Conservation (phyloP, 345 rosid genomes). For the Noccaea caerulescens region DNA sequence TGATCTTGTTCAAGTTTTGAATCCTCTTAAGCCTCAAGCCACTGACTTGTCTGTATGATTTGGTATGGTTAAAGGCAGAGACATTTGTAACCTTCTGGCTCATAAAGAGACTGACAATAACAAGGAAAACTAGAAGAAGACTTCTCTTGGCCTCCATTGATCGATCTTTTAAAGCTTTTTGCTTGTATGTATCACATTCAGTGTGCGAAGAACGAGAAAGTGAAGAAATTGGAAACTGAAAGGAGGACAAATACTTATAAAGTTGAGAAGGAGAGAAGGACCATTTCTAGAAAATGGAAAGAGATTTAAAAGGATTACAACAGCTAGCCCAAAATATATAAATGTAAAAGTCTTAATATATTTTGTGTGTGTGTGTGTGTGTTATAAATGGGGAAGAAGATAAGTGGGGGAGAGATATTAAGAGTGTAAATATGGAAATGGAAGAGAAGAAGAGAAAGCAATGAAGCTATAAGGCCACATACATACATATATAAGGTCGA, state of each 20-base stretch:
- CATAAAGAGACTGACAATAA: slow-evolving; percentile 36
- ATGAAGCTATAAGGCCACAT: too few species aligned
- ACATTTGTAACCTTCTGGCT: slow-evolving; percentile 39
- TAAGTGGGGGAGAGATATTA: slow-evolving; percentile 64
- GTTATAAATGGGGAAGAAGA: slow-evolving; percentile 56
- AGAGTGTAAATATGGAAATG: slow-evolving; percentile 46
- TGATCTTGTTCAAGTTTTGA: slow-evolving; percentile 72
- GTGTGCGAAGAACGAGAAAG: slow-evolving; percentile 45
- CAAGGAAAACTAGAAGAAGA: slow-evolving; percentile 30
- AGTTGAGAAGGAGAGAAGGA: slow-evolving; percentile 16
- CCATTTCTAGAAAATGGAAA: slow-evolving; percentile 40
- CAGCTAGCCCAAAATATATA: slow-evolving; percentile 32
- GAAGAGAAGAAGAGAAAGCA: slow-evolving; percentile 45
- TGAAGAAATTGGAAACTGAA: slow-evolving; percentile 33
- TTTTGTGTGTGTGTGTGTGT: slow-evolving; percentile 22
- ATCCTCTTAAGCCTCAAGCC: slow-evolving; percentile 79
- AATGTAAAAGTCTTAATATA: slow-evolving; percentile 28
- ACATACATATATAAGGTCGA: neutral
- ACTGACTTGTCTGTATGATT: slow-evolving; percentile 60
- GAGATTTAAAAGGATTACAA: slow-evolving; percentile 17
- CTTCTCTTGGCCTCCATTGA: slow-evolving; percentile 38
- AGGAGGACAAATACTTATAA: slow-evolving; percentile 23
- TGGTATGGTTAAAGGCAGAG: slow-evolving; percentile 56
- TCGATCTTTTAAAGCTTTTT: slow-evolving; percentile 37
- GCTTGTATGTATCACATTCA: slow-evolving; percentile 49